These are phyloP conservation scores for Geotrichum histeridarum DNA, from an alignment of 1,139 yeast species.

Conservation along the genomic window DNA sequence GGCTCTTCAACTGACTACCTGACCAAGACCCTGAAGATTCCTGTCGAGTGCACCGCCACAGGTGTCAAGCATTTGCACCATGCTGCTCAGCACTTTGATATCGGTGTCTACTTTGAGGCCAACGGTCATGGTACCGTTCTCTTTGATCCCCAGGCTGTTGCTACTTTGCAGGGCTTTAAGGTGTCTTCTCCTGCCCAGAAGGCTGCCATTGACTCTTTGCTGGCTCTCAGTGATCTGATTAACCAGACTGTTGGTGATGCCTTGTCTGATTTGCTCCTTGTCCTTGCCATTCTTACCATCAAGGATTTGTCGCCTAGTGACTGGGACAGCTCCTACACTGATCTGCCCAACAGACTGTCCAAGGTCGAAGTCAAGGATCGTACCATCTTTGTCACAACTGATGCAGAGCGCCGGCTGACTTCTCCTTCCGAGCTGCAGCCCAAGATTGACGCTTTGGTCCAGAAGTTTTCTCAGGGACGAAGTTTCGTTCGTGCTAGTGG, in stretches of 20 bases:
- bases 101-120: constrained; percentile 95
- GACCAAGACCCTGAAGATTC: constrained; percentile 56
- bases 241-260: constrained; percentile 98
- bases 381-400: constrained; percentile 70
- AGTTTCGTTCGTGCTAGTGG: constrained; percentile 97
- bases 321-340: constrained; percentile 77
- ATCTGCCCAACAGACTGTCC: constrained; percentile 77
- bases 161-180: constrained; percentile 31
- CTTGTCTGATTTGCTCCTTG: constrained; percentile 77
- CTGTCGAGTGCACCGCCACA: constrained; percentile 86
- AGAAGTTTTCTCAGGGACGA: constrained; percentile 58
- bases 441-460: constrained; percentile 62
- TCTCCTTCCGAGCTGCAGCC: constrained; percentile 75
- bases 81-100: constrained; percentile 74
- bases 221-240: constrained; percentile 61
- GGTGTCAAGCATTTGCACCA: constrained; percentile 96
- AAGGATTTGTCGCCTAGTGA: constrained; percentile 54
- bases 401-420: constrained; percentile 79
- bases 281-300: constrained; percentile 59
- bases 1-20: constrained; percentile 82
- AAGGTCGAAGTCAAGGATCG: constrained; percentile 84
- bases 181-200: constrained; percentile 38
- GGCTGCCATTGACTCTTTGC: constrained; percentile 49
- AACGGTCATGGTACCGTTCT: constrained; percentile 98
- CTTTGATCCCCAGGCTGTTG: constrained; percentile 58